A percentile compares a stretch with the other conserved stretches of the same genome.
Evolutionary conservation across 768 basidiomycete genomes (phyloP).

Genomic region (Termitomyces sp.): DNA sequence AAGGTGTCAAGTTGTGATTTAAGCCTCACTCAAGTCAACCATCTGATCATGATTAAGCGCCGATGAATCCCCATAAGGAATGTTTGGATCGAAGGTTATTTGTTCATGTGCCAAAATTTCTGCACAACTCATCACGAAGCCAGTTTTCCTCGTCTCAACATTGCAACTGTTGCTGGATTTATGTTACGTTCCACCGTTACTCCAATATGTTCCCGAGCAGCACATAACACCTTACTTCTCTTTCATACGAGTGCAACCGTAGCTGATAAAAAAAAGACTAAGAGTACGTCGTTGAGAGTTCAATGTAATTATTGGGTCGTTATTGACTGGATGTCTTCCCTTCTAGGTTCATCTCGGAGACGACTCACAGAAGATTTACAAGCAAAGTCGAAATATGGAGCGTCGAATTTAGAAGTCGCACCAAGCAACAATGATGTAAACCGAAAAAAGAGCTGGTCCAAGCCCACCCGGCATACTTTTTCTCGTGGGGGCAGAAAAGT

Average conservation of each 20-base stretch:
- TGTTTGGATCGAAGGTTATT: slow-evolving; percentile 2
- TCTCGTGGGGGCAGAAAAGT: neutral
- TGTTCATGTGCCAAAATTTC: neutral
- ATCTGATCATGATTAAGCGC: too few relatives aligned
- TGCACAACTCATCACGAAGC: too few relatives aligned
- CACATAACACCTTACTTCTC: neutral
- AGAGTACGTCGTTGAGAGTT: slow-evolving; percentile 1
- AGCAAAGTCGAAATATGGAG: slow-evolving; percentile 1
- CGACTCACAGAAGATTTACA: slow-evolving; percentile 12
- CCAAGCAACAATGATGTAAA: neutral
- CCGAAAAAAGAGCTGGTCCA: neutral
- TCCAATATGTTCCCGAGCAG: slow-evolving; percentile 5
- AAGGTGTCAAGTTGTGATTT: too few relatives aligned
- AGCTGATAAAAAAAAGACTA: neutral
- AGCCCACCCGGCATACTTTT: neutral
- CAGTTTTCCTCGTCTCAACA: too few relatives aligned
- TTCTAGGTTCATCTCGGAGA: slow-evolving; percentile 14
- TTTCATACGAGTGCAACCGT: slow-evolving; percentile 8
- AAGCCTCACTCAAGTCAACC: too few relatives aligned
- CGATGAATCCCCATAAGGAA: neutral
- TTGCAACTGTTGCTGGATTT: neutral
- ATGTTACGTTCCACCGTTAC: slow-evolving; percentile 12
- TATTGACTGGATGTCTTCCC: neutral
- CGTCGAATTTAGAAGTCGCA: slow-evolving; percentile 12
- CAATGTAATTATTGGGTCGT: neutral